These are phyloP conservation scores for Heliamphora pulchella DNA, from an alignment of 179 eudicot genomes.

Conservation along the genomic window DNA sequence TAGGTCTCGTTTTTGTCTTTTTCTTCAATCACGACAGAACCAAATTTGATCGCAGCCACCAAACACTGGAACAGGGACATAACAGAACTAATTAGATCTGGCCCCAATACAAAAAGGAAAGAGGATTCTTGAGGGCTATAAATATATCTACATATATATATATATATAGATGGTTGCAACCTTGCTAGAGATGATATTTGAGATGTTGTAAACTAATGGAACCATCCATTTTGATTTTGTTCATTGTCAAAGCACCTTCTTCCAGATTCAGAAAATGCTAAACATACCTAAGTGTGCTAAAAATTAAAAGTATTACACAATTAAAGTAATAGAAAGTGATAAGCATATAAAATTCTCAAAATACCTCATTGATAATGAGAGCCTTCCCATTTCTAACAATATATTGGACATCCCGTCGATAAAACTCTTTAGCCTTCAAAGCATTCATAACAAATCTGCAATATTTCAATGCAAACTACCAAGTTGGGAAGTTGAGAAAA, in stretches of 20 bases:
- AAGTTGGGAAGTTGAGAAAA: background rate
- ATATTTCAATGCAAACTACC: constrained; percentile 15
- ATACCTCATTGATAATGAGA: constrained; percentile 92
- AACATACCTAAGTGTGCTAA: background rate
- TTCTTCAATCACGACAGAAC: too few relatives aligned
- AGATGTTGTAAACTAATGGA: background rate
- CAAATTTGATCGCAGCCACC: too few relatives aligned
- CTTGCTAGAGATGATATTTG: background rate
- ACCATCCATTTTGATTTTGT: background rate
- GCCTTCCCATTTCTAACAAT: constrained; percentile 90
- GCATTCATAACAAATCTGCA: constrained; percentile 91
- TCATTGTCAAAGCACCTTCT: background rate
- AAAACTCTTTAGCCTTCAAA: constrained; percentile 96
- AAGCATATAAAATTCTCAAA: background rate
- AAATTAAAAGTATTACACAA: background rate
- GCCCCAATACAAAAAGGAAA: too few relatives aligned
- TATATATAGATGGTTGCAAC: background rate
- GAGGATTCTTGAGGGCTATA: background rate
- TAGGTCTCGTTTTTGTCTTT: background rate
- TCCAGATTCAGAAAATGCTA: background rate
- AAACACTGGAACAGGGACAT: too few relatives aligned
- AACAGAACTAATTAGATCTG: too few relatives aligned
- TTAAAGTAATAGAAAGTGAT: background rate
- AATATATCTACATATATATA: background rate
- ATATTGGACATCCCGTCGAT: constrained; percentile 82